Evolutionary conservation across 176 grass and related monocot species (phyloP).

Genomic region (Lolium rigidum): DNA sequence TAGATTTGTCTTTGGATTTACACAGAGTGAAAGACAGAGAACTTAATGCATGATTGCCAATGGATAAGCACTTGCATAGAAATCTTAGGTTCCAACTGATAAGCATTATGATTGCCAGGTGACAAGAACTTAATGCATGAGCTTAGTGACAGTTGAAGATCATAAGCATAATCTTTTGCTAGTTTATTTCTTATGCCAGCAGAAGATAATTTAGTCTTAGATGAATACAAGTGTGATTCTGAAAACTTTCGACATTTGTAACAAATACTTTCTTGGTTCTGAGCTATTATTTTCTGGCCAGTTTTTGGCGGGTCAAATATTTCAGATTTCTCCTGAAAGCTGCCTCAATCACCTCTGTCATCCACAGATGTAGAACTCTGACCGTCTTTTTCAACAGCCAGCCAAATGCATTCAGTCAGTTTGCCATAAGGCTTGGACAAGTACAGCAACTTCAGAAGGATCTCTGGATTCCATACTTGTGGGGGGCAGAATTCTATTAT

Average conservation of each 20-base stretch:
- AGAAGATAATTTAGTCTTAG: slow-evolving; percentile 23
- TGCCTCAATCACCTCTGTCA: slow-evolving; percentile 38
- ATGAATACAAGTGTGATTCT: slow-evolving; percentile 42
- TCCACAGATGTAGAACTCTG: slow-evolving; percentile 40
- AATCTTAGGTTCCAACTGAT: slow-evolving; percentile 58
- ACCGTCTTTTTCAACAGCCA: slow-evolving; percentile 54
- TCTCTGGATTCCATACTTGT: slow-evolving; percentile 81
- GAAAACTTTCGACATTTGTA: slow-evolving; percentile 69
- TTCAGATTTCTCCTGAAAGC: slow-evolving; percentile 39
- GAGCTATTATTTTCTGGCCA: slow-evolving; percentile 66
- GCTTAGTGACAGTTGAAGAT: slow-evolving; percentile 49
- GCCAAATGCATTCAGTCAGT: slow-evolving; percentile 74
- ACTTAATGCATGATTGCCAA: too few relatives aligned
- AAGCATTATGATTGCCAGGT: slow-evolving; percentile 46
- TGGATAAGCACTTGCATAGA: too few relatives aligned
- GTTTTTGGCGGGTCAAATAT: slow-evolving; percentile 50
- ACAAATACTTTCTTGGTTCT: slow-evolving; percentile 45
- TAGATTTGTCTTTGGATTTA: slow-evolving; percentile 51
- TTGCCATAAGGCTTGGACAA: slow-evolving; percentile 62
- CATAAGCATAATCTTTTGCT: slow-evolving; percentile 41
- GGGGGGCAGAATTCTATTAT: slow-evolving; percentile 75
- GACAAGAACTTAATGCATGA: slow-evolving; percentile 63
- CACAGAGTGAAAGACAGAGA: slow-evolving; percentile 60
- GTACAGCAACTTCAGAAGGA: slow-evolving; percentile 78
- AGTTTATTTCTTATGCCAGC: not conserved